A percentile compares a stretch with the other conserved stretches of the same genome.
Evolutionary conservation across 805 yeast species (phyloP).

Genomic region (Phaffomyces thermotolerans): DNA sequence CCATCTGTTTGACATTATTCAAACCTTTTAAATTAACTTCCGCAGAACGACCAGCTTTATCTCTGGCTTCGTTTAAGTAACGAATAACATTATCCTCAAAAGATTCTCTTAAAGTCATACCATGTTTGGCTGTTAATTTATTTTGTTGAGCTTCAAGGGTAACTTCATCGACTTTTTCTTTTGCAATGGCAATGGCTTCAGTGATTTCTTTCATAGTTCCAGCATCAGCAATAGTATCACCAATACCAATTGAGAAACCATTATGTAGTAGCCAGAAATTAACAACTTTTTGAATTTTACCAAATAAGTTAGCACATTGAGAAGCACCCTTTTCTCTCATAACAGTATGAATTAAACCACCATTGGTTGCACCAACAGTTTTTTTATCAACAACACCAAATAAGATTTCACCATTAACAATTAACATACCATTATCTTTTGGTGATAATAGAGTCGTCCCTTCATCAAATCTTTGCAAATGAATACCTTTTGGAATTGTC

Average conservation of each 20-base stretch:
- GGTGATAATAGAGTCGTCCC: slow-evolving; percentile 78
- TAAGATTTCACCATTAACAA: slow-evolving; percentile 91
- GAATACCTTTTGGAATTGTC: slow-evolving; percentile 95
- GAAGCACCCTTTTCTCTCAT: slow-evolving; percentile 96
- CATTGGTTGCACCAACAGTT: slow-evolving; percentile 97
- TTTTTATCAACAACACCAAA: slow-evolving; percentile 98
- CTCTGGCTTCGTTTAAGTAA: slow-evolving; percentile 96
- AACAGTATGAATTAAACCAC: slow-evolving; percentile 95
- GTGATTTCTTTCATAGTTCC: slow-evolving; percentile 92
- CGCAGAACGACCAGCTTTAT: slow-evolving; percentile 97
- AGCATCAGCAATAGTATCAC: slow-evolving; percentile 99
- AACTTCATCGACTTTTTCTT: slow-evolving; percentile 88
- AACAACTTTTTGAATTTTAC: slow-evolving; percentile 90
- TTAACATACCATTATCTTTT: slow-evolving; percentile 91
- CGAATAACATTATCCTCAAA: slow-evolving; percentile 96
- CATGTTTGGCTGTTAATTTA: slow-evolving; percentile 88
- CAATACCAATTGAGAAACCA: slow-evolving; percentile 98
- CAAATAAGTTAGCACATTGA: slow-evolving; percentile 82
- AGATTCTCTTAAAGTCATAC: slow-evolving; percentile 98
- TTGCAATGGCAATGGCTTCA: slow-evolving; percentile 87
- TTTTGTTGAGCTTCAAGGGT: slow-evolving; percentile 89
- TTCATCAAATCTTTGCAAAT: slow-evolving; percentile 89
- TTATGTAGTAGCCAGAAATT: slow-evolving; percentile 94
- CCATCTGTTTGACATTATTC: slow-evolving; percentile 98
- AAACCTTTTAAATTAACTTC: slow-evolving; percentile 91